These are phyloP conservation scores for Neurospora africana DNA, from an alignment of 495 filamentous ascomycete species.

Conservation along the genomic window DNA sequence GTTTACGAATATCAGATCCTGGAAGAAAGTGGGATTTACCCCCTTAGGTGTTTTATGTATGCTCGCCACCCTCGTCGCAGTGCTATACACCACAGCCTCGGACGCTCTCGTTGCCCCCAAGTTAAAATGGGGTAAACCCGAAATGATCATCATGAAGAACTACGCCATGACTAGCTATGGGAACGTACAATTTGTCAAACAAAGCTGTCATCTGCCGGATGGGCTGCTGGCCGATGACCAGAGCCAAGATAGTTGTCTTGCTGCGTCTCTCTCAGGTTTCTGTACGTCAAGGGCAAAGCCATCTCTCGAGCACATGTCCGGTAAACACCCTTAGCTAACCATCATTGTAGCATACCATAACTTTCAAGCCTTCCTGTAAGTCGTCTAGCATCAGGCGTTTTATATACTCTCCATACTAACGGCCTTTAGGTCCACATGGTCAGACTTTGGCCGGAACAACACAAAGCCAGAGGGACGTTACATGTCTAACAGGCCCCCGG, in stretches of 20 bases:
- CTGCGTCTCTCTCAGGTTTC: conserved; percentile 53
- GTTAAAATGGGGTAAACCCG: conserved; percentile 40
- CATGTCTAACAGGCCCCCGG: conserved; percentile 36
- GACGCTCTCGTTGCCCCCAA: conserved; percentile 61
- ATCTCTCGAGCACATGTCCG: background rate
- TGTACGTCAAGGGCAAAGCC: conserved; percentile 3
- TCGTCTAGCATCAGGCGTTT: background rate
- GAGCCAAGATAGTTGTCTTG: conserved; percentile 45
- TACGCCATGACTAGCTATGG: conserved; percentile 48
- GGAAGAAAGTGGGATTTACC: conserved; percentile 50
- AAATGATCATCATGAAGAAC: conserved; percentile 37
- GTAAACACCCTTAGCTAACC: background rate
- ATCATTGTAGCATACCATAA: conserved; percentile 19
- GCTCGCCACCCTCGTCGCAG: conserved; percentile 47
- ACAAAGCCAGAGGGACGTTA: conserved; percentile 25
- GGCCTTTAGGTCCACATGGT: conserved; percentile 31
- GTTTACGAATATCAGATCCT: conserved; percentile 52
- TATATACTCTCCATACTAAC: background rate
- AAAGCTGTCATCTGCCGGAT: conserved; percentile 51
- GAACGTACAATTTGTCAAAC: conserved; percentile 41
- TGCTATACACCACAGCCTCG: conserved; percentile 65
- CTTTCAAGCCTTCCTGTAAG: conserved; percentile 22
- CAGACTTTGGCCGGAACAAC: conserved; percentile 21
- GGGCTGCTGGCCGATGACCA: conserved; percentile 22
- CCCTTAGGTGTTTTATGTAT: conserved; percentile 49